Percentiles rank a stretch among this genome's conserved stretches.
Conservation (phyloP, 2,329 filamentous ascomycete genomes). For the Pyrenochaeta sp. region DNA sequence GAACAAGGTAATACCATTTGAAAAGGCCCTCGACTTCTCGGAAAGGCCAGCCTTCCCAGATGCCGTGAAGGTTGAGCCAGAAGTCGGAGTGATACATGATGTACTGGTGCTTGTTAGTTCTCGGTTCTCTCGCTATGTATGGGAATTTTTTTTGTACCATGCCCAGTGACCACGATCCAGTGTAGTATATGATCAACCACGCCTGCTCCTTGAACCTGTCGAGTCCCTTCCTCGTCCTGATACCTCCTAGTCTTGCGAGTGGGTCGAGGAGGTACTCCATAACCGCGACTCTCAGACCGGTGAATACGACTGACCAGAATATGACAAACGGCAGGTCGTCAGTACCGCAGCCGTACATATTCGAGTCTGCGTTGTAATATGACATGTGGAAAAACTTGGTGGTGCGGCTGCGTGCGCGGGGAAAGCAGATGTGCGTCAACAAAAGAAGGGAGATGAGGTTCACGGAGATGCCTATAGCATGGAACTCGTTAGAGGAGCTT, state of each 20-base stretch:
- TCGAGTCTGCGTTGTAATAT: constrained; percentile 76
- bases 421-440: constrained; percentile 83
- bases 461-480: constrained; percentile 74
- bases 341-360: constrained; percentile 76
- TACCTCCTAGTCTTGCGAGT: constrained; percentile 74
- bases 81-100: constrained; percentile 80
- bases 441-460: constrained; percentile 85
- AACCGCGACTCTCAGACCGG: constrained; percentile 79
- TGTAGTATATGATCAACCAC: constrained; percentile 88
- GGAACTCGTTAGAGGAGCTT: constrained; percentile 11
- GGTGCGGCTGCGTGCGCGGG: constrained; percentile 80
- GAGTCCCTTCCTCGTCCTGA: constrained; percentile 77
- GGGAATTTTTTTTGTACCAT: constrained; percentile 66
- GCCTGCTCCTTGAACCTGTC: constrained; percentile 93
- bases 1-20: constrained; percentile 90
- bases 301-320: constrained; percentile 85
- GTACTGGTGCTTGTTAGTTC: constrained; percentile 65
- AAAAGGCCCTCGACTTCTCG: constrained; percentile 76
- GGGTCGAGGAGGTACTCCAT: constrained; percentile 91
- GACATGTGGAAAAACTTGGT: constrained; percentile 87
- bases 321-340: constrained; percentile 82
- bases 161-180: constrained; percentile 81
- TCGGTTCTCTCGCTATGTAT: not conserved
- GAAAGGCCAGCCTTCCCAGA: constrained; percentile 87
- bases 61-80: constrained; percentile 76